These are phyloP conservation scores for Exophiala calicioides DNA, from an alignment of 2,329 filamentous ascomycete species.

Conservation along the genomic window DNA sequence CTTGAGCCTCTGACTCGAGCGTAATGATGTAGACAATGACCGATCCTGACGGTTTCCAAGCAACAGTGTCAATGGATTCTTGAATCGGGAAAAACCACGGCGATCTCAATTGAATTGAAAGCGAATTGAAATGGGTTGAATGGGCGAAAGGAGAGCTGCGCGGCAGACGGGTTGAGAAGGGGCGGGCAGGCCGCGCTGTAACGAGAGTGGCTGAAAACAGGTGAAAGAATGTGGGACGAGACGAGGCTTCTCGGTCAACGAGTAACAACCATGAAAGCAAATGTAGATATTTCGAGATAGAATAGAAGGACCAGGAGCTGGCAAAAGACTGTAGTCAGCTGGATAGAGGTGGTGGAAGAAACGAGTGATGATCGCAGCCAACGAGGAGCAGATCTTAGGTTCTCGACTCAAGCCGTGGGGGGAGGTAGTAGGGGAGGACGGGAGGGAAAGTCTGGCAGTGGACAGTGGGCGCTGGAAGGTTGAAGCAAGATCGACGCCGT, in stretches of 20 bases:
- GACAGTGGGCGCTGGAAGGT: too few species aligned
- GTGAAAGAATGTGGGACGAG: constrained; percentile 25
- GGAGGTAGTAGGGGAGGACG: constrained; percentile 5
- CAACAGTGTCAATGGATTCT: too few species aligned
- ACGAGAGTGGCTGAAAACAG: constrained; percentile 19
- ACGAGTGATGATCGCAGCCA: constrained; percentile 6
- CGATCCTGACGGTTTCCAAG: neutral
- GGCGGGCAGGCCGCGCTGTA: constrained; percentile 7
- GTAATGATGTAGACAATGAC: too few species aligned
- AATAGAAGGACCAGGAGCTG: constrained; percentile 23
- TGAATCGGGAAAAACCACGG: too few species aligned
- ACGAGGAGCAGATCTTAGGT: constrained; percentile 19
- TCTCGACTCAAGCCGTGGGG: constrained; percentile 14
- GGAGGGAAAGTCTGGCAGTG: too few species aligned
- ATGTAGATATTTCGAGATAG: constrained; percentile 5
- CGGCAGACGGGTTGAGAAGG: constrained; percentile 5
- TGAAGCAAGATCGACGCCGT: too few species aligned
- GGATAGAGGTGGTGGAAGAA: constrained; percentile 9
- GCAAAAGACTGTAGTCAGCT: constrained; percentile 8
- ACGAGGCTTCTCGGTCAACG: neutral
- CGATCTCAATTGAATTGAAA: too few species aligned
- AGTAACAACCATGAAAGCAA: constrained; percentile 7
- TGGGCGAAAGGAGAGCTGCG: constrained; percentile 12
- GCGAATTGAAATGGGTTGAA: neutral
- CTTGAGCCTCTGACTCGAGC: too few species aligned